Conservation (phyloP, 1,139 yeast species). For the Pichia terricola region DNA sequence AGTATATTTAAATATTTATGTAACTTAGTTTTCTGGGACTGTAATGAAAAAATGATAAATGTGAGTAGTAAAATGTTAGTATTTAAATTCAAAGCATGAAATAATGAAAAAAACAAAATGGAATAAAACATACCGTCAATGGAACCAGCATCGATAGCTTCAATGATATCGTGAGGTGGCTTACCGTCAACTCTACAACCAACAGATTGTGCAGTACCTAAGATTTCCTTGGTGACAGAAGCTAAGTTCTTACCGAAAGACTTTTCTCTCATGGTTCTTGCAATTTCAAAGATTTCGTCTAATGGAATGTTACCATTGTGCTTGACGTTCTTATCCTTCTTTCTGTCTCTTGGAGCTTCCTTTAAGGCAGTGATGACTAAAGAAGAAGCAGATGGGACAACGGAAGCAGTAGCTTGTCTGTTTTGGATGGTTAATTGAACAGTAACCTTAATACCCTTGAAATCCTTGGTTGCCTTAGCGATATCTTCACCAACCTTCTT, state of each 20-base stretch:
- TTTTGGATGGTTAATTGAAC: constrained; percentile 98
- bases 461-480: constrained; percentile 98
- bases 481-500: constrained; percentile 99
- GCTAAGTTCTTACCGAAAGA: constrained; percentile 97
- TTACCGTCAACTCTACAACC: constrained; percentile 99
- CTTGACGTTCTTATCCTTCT: constrained; percentile 99
- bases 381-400: constrained; percentile 99
- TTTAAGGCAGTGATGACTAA: constrained; percentile 98
- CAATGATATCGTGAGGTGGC: constrained; percentile 98
- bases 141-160: constrained; percentile 96
- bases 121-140: constrained; percentile 48
- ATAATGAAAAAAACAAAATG: background rate
- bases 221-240: constrained; percentile 96
- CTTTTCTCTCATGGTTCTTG: constrained; percentile 96
- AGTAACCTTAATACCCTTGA: constrained; percentile 99
- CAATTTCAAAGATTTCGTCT: constrained; percentile 94
- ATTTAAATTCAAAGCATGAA: background rate
- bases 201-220: constrained; percentile 99
- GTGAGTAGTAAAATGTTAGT: constrained; percentile 10
- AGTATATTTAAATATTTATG: background rate
- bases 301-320: constrained; percentile 98
- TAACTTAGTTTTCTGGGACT: constrained; percentile 67
- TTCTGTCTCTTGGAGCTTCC: constrained; percentile 99
- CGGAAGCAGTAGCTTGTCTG: constrained; percentile 99
- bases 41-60: constrained; percentile 4